Base-by-base conservation (phyloP, 768 basidiomycete species). In the Boletus rufocinnamomeus region DNA sequence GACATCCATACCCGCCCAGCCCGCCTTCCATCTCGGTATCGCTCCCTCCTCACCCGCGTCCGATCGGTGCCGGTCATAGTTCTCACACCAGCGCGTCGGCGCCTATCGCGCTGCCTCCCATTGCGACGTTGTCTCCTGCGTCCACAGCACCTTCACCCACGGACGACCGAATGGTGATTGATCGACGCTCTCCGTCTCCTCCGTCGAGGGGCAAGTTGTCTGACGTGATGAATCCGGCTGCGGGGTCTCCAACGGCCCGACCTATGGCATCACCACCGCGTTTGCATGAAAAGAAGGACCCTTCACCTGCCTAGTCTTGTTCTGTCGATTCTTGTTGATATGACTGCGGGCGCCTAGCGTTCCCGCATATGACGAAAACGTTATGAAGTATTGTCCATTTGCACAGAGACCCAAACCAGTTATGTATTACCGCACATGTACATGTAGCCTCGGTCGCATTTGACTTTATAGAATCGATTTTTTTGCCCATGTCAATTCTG, bases 21-120 rank as follows among this genome's bases (percentile, higher is more conserved):
- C 75, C 55, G 79, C 85, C 89, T 0, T 71, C 84, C 27, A 74
- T 88, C 14, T 80, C 86, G 7, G 79, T 80, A 32, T 81, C 82
- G 8, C 78, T 91, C 34, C 89, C 89, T 43, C 87, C 88, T 27
- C 89, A 89, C 67, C 89, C 89, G 46, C 81, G 86, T 27, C 89
- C 89, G 13, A 80, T 89, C 50, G 89, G 88, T 17, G 66, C 74
- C 1, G 81, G 83, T 1, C 74, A 82, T 51, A 72, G 77, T 23
- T 72, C 75, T 6, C 78, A 82, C 63, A 45, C 70, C 51, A 69
- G 63, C 40, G 52, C 69, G 10, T 75, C 77, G 7, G 68, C 64
- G 21, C 62, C 77, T 21, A 82, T 88, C 45, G 79, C 85, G 1
- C 77, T 90, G 1, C 89, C 89, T 49, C 87, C 87, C 0, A 89